Evolutionary conservation across 495 filamentous ascomycete genomes (phyloP).

Genomic region (Penicillium angulare): DNA sequence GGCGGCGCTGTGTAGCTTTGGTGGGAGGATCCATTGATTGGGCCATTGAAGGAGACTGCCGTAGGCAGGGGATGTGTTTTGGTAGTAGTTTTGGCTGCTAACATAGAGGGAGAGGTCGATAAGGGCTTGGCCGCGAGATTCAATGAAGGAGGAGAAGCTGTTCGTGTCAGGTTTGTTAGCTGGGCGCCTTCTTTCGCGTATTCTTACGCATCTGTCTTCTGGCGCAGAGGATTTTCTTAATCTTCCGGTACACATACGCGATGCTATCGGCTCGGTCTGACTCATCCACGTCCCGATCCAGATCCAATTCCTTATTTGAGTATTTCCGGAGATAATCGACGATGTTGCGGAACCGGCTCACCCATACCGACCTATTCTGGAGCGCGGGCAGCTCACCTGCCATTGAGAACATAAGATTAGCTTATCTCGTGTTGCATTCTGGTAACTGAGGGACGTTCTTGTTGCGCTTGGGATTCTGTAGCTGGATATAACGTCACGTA

Average conservation of each 20-base stretch:
- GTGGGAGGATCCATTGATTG: slow-evolving; percentile 75
- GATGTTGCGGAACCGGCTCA: slow-evolving; percentile 72
- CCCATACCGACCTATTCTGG: slow-evolving; percentile 60
- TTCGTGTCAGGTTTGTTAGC: not conserved
- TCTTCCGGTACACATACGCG: slow-evolving; percentile 43
- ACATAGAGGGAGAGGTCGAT: slow-evolving; percentile 83
- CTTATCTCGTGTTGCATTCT: too few species aligned
- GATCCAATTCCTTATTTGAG: slow-evolving; percentile 51
- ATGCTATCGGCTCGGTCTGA: slow-evolving; percentile 51
- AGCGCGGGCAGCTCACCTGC: slow-evolving; percentile 75
- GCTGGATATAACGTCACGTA: slow-evolving; percentile 47
- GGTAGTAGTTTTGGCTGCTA: slow-evolving; percentile 78
- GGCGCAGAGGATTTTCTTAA: not conserved
- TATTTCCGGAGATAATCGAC: slow-evolving; percentile 62
- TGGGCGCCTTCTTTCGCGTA: not conserved
- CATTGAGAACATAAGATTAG: slow-evolving; percentile 4
- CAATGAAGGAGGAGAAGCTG: slow-evolving; percentile 59
- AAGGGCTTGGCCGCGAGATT: slow-evolving; percentile 62
- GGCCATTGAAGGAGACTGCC: slow-evolving; percentile 76
- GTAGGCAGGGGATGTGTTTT: slow-evolving; percentile 71
- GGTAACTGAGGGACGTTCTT: too few species aligned
- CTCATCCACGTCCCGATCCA: slow-evolving; percentile 49
- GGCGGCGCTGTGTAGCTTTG: slow-evolving; percentile 62
- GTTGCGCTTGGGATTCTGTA: not conserved
- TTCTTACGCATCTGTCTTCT: not conserved